These are phyloP conservation scores for Spiraea crenata DNA, from an alignment of 331 rosid genomes.

Conservation along the genomic window DNA sequence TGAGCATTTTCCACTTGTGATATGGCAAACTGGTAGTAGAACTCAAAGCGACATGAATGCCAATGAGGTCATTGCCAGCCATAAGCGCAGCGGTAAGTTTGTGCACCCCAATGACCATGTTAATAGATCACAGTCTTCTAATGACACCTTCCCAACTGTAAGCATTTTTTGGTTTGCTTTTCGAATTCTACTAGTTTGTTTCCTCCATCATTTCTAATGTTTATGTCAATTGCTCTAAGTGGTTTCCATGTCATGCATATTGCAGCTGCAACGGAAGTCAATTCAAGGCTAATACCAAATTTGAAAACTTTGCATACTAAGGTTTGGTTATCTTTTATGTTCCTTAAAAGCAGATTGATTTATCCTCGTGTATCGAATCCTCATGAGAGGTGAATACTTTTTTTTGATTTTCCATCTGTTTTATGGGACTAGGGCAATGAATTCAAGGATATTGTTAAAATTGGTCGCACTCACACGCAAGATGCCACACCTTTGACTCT, in stretches of 20 bases:
- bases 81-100: constrained; percentile 80
- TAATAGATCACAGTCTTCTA: constrained; percentile 93
- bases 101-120: constrained; percentile 99
- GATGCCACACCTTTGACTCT: constrained; percentile 99
- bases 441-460: constrained; percentile 93
- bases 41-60: constrained; percentile 99
- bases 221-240: not conserved
- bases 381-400: not conserved
- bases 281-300: constrained; percentile 78
- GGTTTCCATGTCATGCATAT: constrained; percentile 89
- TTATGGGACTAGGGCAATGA: constrained; percentile 64
- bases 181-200: not conserved
- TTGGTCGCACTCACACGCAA: constrained; percentile 98
- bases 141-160: constrained; percentile 98
- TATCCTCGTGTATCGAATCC: not conserved
- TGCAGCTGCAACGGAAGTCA: constrained; percentile 82
- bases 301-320: constrained; percentile 73
- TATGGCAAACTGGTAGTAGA: constrained; percentile 99
- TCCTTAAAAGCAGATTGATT: constrained; percentile 5
- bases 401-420: not conserved
- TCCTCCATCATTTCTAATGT: not conserved
- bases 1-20: constrained; percentile 93
- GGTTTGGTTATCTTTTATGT: constrained; percentile 47
- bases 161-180: constrained; percentile 26
- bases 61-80: constrained; percentile 98